Evolutionary conservation across 345 rosid genomes (phyloP).

Genomic region (Rhodamnia argentea): DNA sequence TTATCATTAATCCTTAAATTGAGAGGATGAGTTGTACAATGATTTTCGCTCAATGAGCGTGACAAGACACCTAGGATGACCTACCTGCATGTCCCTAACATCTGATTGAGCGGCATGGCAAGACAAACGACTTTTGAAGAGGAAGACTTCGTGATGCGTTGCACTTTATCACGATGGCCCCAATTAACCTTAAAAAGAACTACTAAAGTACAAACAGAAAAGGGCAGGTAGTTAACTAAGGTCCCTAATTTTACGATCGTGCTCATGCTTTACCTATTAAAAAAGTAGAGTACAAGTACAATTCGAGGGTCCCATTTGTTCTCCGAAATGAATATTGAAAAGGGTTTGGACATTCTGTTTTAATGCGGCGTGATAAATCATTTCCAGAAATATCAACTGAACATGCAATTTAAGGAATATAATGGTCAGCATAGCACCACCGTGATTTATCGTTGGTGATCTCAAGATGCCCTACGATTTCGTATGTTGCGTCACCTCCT

Average conservation of each 20-base stretch:
- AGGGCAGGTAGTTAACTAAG: background rate
- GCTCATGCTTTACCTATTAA: background rate
- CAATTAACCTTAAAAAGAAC: background rate
- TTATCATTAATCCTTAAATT: background rate
- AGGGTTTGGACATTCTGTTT: background rate
- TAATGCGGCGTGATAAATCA: background rate
- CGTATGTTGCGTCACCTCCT: background rate
- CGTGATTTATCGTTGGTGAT: background rate
- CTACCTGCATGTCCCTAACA: background rate
- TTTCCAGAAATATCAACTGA: background rate
- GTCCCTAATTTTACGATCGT: too few species aligned
- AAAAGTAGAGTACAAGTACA: background rate
- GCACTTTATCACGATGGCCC: background rate
- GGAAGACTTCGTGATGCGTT: background rate
- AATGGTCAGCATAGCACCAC: background rate
- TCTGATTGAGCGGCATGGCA: background rate
- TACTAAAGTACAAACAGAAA: background rate
- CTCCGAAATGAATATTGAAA: background rate
- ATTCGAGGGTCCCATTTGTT: background rate
- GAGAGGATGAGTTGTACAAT: background rate
- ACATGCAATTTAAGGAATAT: background rate
- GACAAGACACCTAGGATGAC: background rate
- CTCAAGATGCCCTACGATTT: background rate
- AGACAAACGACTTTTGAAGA: background rate
- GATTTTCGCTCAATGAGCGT: background rate